Conservation (phyloP, 2,329 filamentous ascomycete genomes). For the Alternaria panax region DNA sequence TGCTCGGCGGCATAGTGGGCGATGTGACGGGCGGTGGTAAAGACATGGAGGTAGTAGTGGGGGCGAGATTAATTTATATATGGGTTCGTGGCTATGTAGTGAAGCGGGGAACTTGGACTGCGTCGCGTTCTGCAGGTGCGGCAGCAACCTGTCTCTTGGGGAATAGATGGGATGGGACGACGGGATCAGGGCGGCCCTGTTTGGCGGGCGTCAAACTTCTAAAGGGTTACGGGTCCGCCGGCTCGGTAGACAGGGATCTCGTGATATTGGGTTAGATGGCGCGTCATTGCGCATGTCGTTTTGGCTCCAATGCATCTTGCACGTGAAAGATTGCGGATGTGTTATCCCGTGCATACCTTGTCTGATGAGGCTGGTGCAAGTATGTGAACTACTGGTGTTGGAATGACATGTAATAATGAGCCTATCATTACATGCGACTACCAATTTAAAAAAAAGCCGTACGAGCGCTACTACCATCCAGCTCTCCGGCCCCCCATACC, state of each 20-base stretch:
- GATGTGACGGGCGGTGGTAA: slow-evolving; percentile 47
- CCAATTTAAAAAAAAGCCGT: not conserved
- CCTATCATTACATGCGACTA: slow-evolving; percentile 4
- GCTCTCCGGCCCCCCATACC: not conserved
- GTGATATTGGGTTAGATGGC: slow-evolving; percentile 2
- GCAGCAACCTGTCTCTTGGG: slow-evolving; percentile 19
- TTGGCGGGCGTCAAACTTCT: slow-evolving; percentile 20
- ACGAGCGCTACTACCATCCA: not conserved
- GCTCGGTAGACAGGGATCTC: slow-evolving; percentile 21
- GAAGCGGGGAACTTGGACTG: slow-evolving; percentile 22
- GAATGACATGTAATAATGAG: not conserved
- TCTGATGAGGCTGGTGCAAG: not conserved
- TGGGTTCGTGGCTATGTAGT: slow-evolving; percentile 25
- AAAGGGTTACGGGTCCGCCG: slow-evolving; percentile 26
- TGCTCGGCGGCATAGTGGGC: slow-evolving; percentile 49
- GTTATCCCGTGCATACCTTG: not conserved
- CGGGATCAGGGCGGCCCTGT: slow-evolving; percentile 10
- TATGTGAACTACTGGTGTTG: not conserved
- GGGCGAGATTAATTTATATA: slow-evolving; percentile 36
- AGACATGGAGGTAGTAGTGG: slow-evolving; percentile 42
- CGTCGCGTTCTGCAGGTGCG: slow-evolving; percentile 16
- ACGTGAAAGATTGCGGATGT: slow-evolving; percentile 18
- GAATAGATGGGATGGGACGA: slow-evolving; percentile 23
- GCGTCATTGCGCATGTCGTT: slow-evolving; percentile 15
- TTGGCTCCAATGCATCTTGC: slow-evolving; percentile 16